phyloP scores from a whole-genome alignment of 108 stramenopile genomes.

The Chaetoceros muelleri region DNA sequence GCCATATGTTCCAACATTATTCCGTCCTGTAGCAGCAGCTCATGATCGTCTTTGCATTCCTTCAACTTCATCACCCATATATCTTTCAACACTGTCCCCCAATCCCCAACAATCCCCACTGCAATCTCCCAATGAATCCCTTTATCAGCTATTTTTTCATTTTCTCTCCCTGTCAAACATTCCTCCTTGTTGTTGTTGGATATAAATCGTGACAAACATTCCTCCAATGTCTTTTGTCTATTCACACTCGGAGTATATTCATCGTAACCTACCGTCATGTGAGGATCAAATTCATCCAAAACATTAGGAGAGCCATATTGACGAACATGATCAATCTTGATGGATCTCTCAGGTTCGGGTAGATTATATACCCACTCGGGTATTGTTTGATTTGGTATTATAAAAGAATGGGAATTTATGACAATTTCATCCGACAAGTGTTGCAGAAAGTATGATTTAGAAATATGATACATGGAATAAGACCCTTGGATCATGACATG shows the following conservation, averaged over 20 bases:
- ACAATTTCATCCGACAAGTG: conserved; percentile 19
- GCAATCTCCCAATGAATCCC: not conserved
- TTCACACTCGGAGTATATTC: not conserved
- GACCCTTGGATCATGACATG: conserved; percentile 10
- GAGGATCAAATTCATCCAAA: conserved; percentile 23
- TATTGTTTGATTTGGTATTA: conserved; percentile 12
- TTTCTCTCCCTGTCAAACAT: too few species aligned
- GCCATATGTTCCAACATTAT: too few species aligned
- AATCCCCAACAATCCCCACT: not conserved
- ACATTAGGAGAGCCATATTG: conserved; percentile 37
- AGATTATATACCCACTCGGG: conserved; percentile 25
- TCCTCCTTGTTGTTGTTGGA: too few species aligned
- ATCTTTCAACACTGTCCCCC: not conserved
- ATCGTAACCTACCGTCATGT: conserved; percentile 41
- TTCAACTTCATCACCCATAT: too few species aligned
- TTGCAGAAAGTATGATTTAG: conserved; percentile 17
- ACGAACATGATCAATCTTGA: conserved; percentile 9
- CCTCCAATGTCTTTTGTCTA: not conserved
- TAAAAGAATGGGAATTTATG: conserved; percentile 4
- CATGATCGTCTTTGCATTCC: too few species aligned
- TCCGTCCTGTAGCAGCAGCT: too few species aligned
- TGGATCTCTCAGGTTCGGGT: conserved; percentile 11
- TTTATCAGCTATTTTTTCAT: too few species aligned
- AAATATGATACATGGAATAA: conserved; percentile 26
- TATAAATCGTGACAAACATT: too few species aligned